Conservation (phyloP, 1,139 yeast genomes). For the Torulaspora globosa region DNA sequence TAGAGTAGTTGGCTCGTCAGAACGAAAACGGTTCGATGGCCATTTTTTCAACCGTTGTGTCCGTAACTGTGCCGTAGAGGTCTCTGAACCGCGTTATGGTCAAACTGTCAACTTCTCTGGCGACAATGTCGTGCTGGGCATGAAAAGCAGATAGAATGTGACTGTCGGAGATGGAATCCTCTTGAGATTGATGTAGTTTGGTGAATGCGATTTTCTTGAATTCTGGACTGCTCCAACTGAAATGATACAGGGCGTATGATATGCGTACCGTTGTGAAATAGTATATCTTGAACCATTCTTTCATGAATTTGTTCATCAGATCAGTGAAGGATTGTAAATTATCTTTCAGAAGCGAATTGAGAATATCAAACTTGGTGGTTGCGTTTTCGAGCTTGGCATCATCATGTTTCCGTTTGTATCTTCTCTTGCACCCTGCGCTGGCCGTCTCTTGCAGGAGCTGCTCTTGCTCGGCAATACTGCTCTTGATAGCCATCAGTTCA, state of each 20-base stretch:
- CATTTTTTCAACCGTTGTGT: neutral
- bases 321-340: constrained; percentile 17
- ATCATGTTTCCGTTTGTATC: neutral
- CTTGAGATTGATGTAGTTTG: neutral
- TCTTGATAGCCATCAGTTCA: constrained; percentile 13
- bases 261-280: constrained; percentile 23
- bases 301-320: constrained; percentile 14
- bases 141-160: constrained; percentile 10
- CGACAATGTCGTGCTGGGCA: constrained; percentile 10
- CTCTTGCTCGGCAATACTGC: constrained; percentile 11
- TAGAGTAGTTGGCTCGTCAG: neutral
- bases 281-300: constrained; percentile 23
- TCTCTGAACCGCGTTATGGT: constrained; percentile 4
- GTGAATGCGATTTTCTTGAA: constrained; percentile 14
- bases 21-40: neutral
- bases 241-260: constrained; percentile 21
- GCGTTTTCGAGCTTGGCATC: constrained; percentile 17
- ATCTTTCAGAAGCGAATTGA: constrained; percentile 20
- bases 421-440: neutral
- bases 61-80: neutral
- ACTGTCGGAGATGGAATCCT: constrained; percentile 1
- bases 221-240: constrained; percentile 22
- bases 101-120: constrained; percentile 9
- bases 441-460: constrained; percentile 10
- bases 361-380: constrained; percentile 18